Conservation (phyloP, 2,329 filamentous ascomycete genomes). For the Epichloe aotearoae region DNA sequence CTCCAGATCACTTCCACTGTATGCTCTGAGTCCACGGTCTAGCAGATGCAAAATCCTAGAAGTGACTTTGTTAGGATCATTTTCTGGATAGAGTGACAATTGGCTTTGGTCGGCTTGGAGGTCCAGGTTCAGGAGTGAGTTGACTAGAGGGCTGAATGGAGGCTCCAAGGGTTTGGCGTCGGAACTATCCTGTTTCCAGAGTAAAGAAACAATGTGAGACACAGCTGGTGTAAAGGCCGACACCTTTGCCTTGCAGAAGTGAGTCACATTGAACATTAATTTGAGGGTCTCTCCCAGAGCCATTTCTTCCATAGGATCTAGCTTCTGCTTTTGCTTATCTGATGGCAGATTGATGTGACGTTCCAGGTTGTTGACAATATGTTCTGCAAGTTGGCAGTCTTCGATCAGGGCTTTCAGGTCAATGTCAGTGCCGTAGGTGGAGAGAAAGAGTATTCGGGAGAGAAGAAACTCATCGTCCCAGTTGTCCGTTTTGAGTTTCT, state of each 20-base stretch:
- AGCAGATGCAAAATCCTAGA: conserved; percentile 59
- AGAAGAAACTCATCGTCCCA: conserved; percentile 76
- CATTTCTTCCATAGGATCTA: conserved; percentile 57
- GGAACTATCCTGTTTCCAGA: conserved; percentile 46
- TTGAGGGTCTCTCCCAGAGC: conserved; percentile 76
- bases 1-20: conserved; percentile 60
- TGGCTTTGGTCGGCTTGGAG: conserved; percentile 41
- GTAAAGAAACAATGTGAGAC: conserved; percentile 55
- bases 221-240: conserved; percentile 54
- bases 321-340: conserved; percentile 17
- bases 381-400: conserved; percentile 31
- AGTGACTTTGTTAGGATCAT: conserved; percentile 44
- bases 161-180: conserved; percentile 56
- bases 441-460: conserved; percentile 31
- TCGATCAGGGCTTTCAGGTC: conserved; percentile 34
- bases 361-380: conserved; percentile 54
- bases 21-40: conserved; percentile 48
- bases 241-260: conserved; percentile 52
- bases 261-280: conserved; percentile 76
- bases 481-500: conserved; percentile 57
- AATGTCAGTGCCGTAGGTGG: conserved; percentile 35
- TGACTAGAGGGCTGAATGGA: conserved; percentile 59
- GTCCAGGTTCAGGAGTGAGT: conserved; percentile 69
- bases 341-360: conserved; percentile 46
- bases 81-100: conserved; percentile 52